Conservation (phyloP, 73 alveolate genomes). For the Paramecium sexaurelia region DNA sequence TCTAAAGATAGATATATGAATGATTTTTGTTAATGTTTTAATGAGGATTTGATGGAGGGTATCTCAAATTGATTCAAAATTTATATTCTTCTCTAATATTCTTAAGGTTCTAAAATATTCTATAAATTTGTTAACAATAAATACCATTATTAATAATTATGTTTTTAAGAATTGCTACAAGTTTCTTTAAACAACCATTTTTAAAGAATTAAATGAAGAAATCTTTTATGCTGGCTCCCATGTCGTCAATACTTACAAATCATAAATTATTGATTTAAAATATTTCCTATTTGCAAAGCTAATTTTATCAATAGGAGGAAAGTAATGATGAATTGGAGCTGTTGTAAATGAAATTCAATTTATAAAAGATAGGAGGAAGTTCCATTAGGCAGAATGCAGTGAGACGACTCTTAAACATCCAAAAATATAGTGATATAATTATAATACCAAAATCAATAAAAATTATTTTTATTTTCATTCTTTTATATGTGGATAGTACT, state of each 20-base stretch:
- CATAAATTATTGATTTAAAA: background rate
- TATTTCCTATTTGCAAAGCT: background rate
- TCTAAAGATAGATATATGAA: background rate
- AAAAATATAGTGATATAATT: background rate
- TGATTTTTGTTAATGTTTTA: background rate
- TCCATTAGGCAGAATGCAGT: conserved; percentile 35
- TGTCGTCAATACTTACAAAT: background rate
- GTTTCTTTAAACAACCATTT: background rate
- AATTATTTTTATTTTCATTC: background rate
- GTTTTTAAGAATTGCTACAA: background rate
- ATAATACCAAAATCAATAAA: background rate
- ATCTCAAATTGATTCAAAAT: background rate
- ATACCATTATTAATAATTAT: conserved; percentile 25
- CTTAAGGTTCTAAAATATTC: background rate
- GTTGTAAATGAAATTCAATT: background rate
- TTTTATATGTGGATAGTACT: background rate
- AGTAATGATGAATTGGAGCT: background rate
- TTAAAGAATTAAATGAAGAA: background rate
- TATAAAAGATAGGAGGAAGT: background rate
- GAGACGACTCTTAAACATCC: background rate
- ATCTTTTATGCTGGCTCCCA: background rate
- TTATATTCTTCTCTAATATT: background rate
- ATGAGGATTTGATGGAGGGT: background rate
- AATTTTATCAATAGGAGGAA: background rate
- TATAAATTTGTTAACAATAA: background rate